phyloP scores from a whole-genome alignment of 768 basidiomycete genomes.

The Lentinula sp. region DNA sequence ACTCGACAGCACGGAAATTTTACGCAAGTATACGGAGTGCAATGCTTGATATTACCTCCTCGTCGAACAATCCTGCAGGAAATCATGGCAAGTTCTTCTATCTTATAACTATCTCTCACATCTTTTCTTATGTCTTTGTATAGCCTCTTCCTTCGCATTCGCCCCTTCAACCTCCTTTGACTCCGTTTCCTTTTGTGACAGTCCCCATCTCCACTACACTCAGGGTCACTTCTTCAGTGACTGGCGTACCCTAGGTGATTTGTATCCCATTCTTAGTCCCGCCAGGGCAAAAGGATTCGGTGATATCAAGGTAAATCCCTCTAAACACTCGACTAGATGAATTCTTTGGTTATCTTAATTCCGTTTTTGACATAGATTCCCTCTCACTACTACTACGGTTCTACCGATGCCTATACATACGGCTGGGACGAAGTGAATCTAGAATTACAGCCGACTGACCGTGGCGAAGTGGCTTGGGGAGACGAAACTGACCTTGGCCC shows the following conservation, averaged over 20 bases:
- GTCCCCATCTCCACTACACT: constrained; percentile 77
- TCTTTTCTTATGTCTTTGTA: not conserved
- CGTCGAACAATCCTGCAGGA: not conserved
- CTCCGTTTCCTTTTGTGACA: constrained; percentile 65
- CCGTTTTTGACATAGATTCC: constrained; percentile 45
- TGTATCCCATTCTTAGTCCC: constrained; percentile 95
- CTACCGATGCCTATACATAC: constrained; percentile 79
- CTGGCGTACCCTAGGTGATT: constrained; percentile 80
- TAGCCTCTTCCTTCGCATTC: constrained; percentile 59
- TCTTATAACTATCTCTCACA: not conserved
- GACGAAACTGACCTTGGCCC: not conserved
- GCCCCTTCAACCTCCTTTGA: constrained; percentile 50
- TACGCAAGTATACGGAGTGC: constrained; percentile 68
- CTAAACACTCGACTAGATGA: not conserved
- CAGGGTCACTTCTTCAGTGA: constrained; percentile 99
- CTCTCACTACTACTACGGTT: constrained; percentile 92
- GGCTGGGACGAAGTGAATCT: constrained; percentile 81
- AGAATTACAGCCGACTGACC: constrained; percentile 69
- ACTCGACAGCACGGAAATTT: constrained; percentile 74
- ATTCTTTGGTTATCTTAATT: not conserved
- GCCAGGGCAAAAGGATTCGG: constrained; percentile 80
- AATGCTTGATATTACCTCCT: constrained; percentile 17
- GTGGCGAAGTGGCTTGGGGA: constrained; percentile 54
- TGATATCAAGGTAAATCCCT: constrained; percentile 54
- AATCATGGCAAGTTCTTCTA: not conserved